Evolutionary conservation across 306 rosid genomes (phyloP), one percentile per base, ranked within the genome.

Genomic region (Medicago arabica): DNA sequence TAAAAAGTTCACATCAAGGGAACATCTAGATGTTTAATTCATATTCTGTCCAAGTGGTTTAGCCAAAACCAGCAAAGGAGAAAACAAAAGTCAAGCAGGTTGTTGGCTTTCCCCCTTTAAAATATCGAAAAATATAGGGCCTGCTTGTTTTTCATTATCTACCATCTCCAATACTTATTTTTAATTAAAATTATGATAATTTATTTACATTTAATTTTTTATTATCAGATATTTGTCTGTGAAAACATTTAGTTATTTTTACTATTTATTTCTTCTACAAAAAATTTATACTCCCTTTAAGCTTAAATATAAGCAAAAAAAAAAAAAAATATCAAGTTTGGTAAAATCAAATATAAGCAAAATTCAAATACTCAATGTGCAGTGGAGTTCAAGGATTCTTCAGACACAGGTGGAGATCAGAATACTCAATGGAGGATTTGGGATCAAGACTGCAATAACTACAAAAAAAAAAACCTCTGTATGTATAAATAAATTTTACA

Each of bases 21-120:
- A 62, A 43, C 40, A 11, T 40, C 0, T 39, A n/a, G 49, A 40
- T 25, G 62, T 25, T 34, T 66, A 54, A 44, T 43, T 55, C 28
- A 72, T 50, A 19, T 28, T 34, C 72, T 74, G 36, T 50, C 14
- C 44, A 8, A 23, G 70, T 58, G 18, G 75, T 36, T 74, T 58
- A 57, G 70, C 64, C 75, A 34, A 66, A 72, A 44, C 75, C 55
- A 74, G 7, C 75, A 34, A 65, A 65, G 69, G 62, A 19, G 19
- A 51, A 63, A 34, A 46, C 28, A 28, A 8, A 17, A 31, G 61
- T 23, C 2, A 51, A 40, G 17, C 40, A 8, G 16, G 25, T n/a
- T 18, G 67, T 13, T 34, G 38, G 7, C 19, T 55, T 58, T 58
- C 9, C 39, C 39, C 66, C 17, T 28, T 18, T 9, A 60, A 59